Conservation (phyloP, 306 rosid genomes). For the Cicer yamashitae region DNA sequence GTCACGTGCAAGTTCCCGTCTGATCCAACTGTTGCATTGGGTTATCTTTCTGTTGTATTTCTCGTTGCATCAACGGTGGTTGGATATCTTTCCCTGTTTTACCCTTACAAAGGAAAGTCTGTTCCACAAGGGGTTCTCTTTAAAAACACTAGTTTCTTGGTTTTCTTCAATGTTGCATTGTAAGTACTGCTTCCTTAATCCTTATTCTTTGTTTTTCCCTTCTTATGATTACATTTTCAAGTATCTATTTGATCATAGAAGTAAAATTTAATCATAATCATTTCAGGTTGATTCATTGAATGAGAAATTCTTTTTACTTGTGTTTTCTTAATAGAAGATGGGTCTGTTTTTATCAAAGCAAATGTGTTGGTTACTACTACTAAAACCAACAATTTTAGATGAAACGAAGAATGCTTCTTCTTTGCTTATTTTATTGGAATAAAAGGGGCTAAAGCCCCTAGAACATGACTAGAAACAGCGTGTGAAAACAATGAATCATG, state of each 20-base stretch:
- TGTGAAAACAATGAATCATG: too few relatives aligned
- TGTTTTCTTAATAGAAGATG: neutral
- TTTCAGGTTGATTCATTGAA: neutral
- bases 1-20: slow-evolving; percentile 68
- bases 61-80: slow-evolving; percentile 57
- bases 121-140: slow-evolving; percentile 70
- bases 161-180: slow-evolving; percentile 80
- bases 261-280: neutral
- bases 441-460: neutral
- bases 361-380: neutral
- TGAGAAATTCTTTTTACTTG: neutral
- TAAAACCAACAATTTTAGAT: neutral
- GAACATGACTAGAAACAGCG: too few relatives aligned
- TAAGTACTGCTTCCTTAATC: slow-evolving; percentile 50
- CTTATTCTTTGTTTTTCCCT: neutral
- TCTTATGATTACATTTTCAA: neutral
- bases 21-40: slow-evolving; percentile 69
- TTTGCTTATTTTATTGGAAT: neutral
- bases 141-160: slow-evolving; percentile 54
- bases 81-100: slow-evolving; percentile 67
- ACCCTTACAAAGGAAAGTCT: slow-evolving; percentile 73
- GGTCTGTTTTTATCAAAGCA: slow-evolving; percentile 13
- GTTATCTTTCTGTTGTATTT: slow-evolving; percentile 65
- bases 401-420: neutral
- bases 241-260: neutral